phyloP scores from a whole-genome alignment of 495 filamentous ascomycete genomes.

The Penicillium dipodomyicola region DNA sequence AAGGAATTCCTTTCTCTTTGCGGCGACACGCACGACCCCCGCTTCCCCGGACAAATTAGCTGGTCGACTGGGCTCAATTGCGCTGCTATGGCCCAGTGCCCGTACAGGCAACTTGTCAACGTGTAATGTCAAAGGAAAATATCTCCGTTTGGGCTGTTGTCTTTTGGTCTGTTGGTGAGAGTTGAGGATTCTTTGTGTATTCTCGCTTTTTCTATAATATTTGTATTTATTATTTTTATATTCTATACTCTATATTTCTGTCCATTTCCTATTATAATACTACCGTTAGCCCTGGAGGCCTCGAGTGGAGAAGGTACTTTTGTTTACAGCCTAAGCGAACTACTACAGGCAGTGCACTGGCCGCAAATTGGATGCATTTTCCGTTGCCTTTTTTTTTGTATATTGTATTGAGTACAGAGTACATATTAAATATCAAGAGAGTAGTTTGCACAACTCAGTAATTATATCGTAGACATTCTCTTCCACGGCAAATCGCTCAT shows the following conservation, averaged over 20 bases:
- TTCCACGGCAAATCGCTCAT: too few species aligned
- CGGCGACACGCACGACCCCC: conserved; percentile 38
- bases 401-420: too few species aligned
- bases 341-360: conserved; percentile 37
- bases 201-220: too few species aligned
- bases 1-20: conserved; percentile 37
- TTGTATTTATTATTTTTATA: too few species aligned
- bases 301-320: conserved; percentile 24
- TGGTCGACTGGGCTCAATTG: conserved; percentile 18
- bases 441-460: too few species aligned
- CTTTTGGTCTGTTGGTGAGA: background rate
- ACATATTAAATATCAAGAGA: too few species aligned
- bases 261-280: background rate
- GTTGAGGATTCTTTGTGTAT: background rate
- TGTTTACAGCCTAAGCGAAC: conserved; percentile 32
- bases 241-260: background rate
- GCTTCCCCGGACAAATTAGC: conserved; percentile 45
- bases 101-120: conserved; percentile 23
- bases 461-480: too few species aligned
- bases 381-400: conserved; percentile 35
- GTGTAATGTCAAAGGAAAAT: too few species aligned
- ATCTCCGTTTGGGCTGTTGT: conserved; percentile 11
- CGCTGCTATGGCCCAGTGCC: too few species aligned
- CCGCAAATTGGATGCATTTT: conserved; percentile 35
- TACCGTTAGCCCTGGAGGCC: too few species aligned